Evolutionary conservation across 176 grass and related monocot genomes (phyloP).

Genomic region (Carex littledalei): DNA sequence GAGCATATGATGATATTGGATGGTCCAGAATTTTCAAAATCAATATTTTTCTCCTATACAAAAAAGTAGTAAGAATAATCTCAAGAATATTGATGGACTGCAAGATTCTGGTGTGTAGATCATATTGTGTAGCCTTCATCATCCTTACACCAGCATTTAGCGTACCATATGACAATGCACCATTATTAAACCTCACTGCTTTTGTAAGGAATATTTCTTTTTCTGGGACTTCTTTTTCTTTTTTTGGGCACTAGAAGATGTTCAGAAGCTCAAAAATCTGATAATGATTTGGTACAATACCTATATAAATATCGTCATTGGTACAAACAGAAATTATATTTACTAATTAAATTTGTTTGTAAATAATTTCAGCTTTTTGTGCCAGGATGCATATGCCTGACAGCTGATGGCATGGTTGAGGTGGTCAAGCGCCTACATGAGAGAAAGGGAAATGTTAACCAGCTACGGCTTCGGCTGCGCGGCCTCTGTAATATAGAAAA

Average conservation of each 20-base stretch:
- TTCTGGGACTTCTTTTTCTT: background rate
- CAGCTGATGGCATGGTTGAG: constrained; percentile 66
- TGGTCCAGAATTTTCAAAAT: background rate
- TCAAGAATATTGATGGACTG: background rate
- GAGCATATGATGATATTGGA: background rate
- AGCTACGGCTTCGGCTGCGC: constrained; percentile 39
- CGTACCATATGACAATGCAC: too few species aligned
- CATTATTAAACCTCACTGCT: background rate
- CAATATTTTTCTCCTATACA: background rate
- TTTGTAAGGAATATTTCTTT: background rate
- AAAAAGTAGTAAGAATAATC: background rate
- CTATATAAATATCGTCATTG: background rate
- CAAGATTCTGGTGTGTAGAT: background rate
- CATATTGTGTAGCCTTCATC: background rate
- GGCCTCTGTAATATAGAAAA: constrained; percentile 53
- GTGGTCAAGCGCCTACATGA: constrained; percentile 47
- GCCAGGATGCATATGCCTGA: constrained; percentile 66
- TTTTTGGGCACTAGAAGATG: constrained; percentile 1
- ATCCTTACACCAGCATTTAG: too few species aligned
- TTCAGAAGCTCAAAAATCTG: background rate
- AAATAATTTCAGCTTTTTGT: constrained; percentile 70
- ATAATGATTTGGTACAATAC: background rate
- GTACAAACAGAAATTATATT: background rate
- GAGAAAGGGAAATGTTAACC: constrained; percentile 37
- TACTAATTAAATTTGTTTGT: background rate